Base-by-base conservation (phyloP, 345 rosid species). In the Euphorbia peplus region DNA sequence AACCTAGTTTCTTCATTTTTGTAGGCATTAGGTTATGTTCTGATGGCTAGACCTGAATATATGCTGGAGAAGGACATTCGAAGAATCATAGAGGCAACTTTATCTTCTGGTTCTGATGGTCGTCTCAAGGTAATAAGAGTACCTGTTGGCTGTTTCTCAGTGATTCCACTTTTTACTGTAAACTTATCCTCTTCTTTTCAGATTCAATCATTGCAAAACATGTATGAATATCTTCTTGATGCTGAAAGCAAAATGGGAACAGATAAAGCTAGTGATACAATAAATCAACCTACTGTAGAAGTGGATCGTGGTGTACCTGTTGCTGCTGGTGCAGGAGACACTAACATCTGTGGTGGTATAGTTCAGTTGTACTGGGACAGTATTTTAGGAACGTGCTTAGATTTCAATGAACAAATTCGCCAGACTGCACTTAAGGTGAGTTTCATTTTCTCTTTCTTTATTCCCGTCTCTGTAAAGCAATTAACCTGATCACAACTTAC, bases 251-350 rank as follows among this genome's bases (percentile, higher is more conserved):
- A 88, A 85, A 75, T 95, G 92, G 97, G 76, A 79, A 75, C 84
- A 4, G 96, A 87, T 61, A 87, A 86, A 78, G 79, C 68, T 59
- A 61, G 61, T 75, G 75, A 78, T 74, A 75, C 72, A 74, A 79
- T 25, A 13, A 81, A 71, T 67, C 56, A 74, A 68, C 54, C 72
- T 75, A 65, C 84, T 29, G 83, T 68, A 71, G 90, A 87, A 76
- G 83, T 76, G 70, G 87, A 85, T 66, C 51, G 81, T 41, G 78
- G 83, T 60, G 97, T 95, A 58, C 97, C 98, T 51, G 99, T 92
- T 78, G 99, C 99, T 61, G 99, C 99, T 16, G 99, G 99, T 82
- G 99, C 99, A 30, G 98, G 98, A 42, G 99, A 95, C 78, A 86
- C 97, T 50, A 95, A 95, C 84, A 88, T 92, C 54, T 95, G 99